These are phyloP conservation scores for Cnidoscolus chayamansa DNA, from an alignment of 441 rosid species.

Conservation along the genomic window DNA sequence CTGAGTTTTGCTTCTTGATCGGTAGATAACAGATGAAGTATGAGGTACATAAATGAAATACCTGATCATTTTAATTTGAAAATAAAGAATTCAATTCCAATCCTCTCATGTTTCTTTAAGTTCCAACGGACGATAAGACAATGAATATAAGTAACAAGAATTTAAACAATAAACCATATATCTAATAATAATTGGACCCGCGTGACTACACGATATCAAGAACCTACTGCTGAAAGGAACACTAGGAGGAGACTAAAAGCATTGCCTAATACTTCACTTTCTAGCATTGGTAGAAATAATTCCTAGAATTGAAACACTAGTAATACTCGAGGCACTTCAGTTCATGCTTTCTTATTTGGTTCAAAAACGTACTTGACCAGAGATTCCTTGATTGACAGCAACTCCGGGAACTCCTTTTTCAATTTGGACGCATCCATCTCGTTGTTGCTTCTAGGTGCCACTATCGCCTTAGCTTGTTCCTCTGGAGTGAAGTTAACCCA, in stretches of 20 bases:
- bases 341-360: conserved; percentile 62
- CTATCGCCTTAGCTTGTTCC: conserved; percentile 90
- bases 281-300: conserved; percentile 14
- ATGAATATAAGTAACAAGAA: neutral
- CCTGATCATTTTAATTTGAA: neutral
- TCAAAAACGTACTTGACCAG: conserved; percentile 70
- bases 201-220: conserved; percentile 4
- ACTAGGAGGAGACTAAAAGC: neutral
- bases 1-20: no score
- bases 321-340: conserved; percentile 6
- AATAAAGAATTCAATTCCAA: neutral
- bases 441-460: conserved; percentile 85
- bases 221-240: neutral
- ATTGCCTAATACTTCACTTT: conserved; percentile 5
- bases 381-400: conserved; percentile 78
- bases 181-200: neutral
- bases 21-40: no score
- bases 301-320: conserved; percentile 13
- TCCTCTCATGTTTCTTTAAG: neutral
- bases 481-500: conserved; percentile 78
- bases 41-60: no score
- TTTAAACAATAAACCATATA: neutral
- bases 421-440: conserved; percentile 84
- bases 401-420: conserved; percentile 78
- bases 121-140: neutral